Conservation (phyloP, 495 filamentous ascomycete genomes). For the Cladorrhinum samala region DNA sequence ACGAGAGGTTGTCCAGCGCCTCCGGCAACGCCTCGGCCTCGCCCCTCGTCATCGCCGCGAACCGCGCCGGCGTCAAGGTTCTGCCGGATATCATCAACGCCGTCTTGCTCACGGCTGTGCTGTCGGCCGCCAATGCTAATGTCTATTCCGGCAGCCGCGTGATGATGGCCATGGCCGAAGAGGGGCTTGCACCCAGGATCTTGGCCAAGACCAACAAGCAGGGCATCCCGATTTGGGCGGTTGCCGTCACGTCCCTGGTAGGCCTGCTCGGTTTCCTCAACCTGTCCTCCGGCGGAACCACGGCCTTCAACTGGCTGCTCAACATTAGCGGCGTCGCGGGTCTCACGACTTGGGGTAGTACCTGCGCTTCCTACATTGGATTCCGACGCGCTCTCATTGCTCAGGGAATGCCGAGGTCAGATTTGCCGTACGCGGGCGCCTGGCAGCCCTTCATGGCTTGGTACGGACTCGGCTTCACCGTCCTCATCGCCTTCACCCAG, state of each 20-base stretch:
- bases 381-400: constrained; percentile 55
- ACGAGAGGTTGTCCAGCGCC: constrained; percentile 42
- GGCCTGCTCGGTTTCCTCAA: constrained; percentile 53
- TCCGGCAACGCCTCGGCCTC: constrained; percentile 52
- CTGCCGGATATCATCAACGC: constrained; percentile 68
- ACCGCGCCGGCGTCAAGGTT: constrained; percentile 55
- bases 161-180: constrained; percentile 55
- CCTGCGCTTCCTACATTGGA: constrained; percentile 53
- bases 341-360: constrained; percentile 60
- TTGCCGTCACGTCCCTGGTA: constrained; percentile 35
- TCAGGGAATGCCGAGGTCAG: constrained; percentile 47
- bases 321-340: constrained; percentile 63
- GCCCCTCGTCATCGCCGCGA: constrained; percentile 64
- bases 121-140: constrained; percentile 51
- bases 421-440: constrained; percentile 52
- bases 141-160: constrained; percentile 60
- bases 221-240: constrained; percentile 40
- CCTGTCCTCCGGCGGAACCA: constrained; percentile 37
- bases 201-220: constrained; percentile 30
- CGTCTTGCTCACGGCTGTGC: constrained; percentile 58
- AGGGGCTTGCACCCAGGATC: constrained; percentile 53
- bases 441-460: constrained; percentile 54
- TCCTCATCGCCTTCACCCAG: constrained; percentile 60
- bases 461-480: constrained; percentile 58
- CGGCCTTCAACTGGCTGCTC: constrained; percentile 52